Percentiles rank a stretch among this genome's conserved stretches.
Conservation (phyloP, 257 asterid genomes). For the Solanum stenotomum region DNA sequence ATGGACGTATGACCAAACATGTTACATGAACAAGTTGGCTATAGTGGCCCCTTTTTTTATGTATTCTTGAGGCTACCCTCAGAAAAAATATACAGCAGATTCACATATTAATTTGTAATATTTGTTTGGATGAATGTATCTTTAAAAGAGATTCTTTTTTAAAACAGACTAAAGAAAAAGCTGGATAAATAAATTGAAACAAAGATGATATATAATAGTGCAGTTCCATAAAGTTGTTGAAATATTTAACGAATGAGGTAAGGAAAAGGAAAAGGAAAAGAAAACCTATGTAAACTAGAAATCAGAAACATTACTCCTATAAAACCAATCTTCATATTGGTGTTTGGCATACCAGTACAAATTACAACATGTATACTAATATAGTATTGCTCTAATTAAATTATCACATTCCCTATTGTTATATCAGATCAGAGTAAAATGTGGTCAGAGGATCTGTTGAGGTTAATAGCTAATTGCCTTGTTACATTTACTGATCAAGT, state of each 20-base stretch:
- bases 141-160: too few species aligned
- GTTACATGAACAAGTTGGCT: not conserved
- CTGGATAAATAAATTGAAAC: too few species aligned
- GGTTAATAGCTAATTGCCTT: not conserved
- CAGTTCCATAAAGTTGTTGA: not conserved
- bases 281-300: not conserved
- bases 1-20: not conserved
- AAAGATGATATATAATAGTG: too few species aligned
- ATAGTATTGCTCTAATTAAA: not conserved
- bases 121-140: too few species aligned
- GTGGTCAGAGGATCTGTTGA: not conserved
- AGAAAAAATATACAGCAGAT: not conserved
- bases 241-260: not conserved
- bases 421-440: not conserved
- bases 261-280: not conserved
- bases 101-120: not conserved
- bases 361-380: not conserved
- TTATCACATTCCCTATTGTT: not conserved
- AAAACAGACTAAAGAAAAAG: too few species aligned
- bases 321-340: not conserved
- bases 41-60: not conserved
- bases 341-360: not conserved
- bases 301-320: not conserved
- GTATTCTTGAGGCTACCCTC: not conserved
- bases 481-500: not conserved